Base-by-base conservation (phyloP, 768 basidiomycete genomes). In the Leccinum longicurvipes region DNA sequence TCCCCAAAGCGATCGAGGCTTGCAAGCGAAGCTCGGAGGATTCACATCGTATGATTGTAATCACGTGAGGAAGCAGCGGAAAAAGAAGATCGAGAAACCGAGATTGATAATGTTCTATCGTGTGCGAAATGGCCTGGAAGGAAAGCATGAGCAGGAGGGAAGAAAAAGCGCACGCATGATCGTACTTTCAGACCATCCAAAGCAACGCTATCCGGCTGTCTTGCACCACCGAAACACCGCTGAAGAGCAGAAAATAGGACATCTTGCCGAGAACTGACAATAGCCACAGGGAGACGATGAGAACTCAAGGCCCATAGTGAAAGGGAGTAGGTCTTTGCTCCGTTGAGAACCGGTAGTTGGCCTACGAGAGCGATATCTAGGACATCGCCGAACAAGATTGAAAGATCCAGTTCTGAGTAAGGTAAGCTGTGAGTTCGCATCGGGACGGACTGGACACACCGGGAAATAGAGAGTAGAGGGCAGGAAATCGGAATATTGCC, bases 281-380 rank as follows among this genome's bases (percentile, higher is more conserved):
- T 60, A 10, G 63, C 56, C 4, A 54, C n/a, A 3, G 83, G 79
- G 9, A 87, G 71, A 45, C 71, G 73, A 57, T 85, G 80, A 28
- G 67, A 72, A 56, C 76, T 74, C 44, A 89, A 67, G 19, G 77
- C 74, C 76, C 78, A 84, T 19, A 80, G 59, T 21, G 79, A 75
- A 25, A 84, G 68, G 10, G 76, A 73, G 56, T 73, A 71, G 8
- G 76, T 79, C 63, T 82, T 83, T 14, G 67, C 62, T 17, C 74
- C 67, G 51, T 76, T 77, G 3, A 74, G 71, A 5, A 72, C 67
- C 0, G 78, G 73, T 2, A 81, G 56, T 10, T 51, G 60, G 4
- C 60, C 60, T 2, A 74, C 63, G 19, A 66, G 68, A 24, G 76
- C 73, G 23, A 86, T 70, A 4, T 64, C 70, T 10, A 86, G 66